Evolutionary conservation across 352 stramenopile genomes (phyloP), one percentile per base, ranked within the genome.

Genomic region (Phytophthora kernoviae): DNA sequence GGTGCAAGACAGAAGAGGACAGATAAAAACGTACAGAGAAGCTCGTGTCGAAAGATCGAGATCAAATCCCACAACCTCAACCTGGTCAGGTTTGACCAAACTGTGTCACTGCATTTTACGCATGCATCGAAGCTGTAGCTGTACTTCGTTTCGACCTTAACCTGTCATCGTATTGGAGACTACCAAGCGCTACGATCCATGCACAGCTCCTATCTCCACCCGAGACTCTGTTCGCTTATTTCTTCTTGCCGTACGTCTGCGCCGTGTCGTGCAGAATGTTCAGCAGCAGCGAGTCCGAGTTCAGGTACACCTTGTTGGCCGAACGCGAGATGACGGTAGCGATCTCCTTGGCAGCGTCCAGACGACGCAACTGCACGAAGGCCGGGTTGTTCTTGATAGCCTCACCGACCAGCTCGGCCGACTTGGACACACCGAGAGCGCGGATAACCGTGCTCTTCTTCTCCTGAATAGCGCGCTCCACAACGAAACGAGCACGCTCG

Each of bases 371-470:
- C 78, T 99, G 96, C 79, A 99, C 97, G 80, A 99, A 99, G 40
- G 95, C 98, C 56, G 97, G 97, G 84, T 99, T 99, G 77, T 98
- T 97, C 88, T 99, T 98, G 70, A 99, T 99, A 54, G 98, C 97
- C 65, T 97, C 85, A 56, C 97, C 97, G 74, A 99, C 98, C 27
- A 99, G 89, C 69, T 98, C 89, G 10, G 98, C 97, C 69, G 97
- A 98, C 79, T 99, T 96, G 65, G 98, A 97, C 84, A 99, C 97
- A 97, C 97, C 98, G 64, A 98, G 83, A 45, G 92, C 93, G 67
- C 96, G 96, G 65, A 98, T 99, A 60, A 99, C 91, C 53, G 98
- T 99, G 49, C 93, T 98, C 81, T 98, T 97, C 93, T 99, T 99
- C 83, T 99, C 98, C 79, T 99, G 97, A 24, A 98, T 79, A 10